Base-by-base conservation (phyloP, 108 stramenopile genomes). In the Hondaea fermentalgiana region DNA sequence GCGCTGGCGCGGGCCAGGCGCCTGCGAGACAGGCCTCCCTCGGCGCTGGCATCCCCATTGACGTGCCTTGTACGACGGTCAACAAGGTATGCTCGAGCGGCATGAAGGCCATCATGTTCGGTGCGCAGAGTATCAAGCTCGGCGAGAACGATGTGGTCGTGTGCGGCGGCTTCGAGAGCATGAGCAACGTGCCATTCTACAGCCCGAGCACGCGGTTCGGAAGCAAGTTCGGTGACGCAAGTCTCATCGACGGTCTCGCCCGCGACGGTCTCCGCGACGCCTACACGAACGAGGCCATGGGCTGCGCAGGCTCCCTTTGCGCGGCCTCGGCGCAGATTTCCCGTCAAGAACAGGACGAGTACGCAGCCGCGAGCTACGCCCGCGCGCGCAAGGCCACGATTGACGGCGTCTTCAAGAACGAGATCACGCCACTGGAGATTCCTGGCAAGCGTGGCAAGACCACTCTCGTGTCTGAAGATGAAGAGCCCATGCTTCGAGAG, bases 61-160 rank as follows among this genome's bases (percentile, higher is more conserved):
- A 44, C 10, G 58, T 91, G 3, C 87, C 90, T 5, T 95, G 93
- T 71, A 96, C 94, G 28, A 96, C 95, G 0, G 89, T 98, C 44
- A 98, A 98, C 92, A 98, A 99, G 91, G 98, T 99, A 16, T 99
- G 99, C 90, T 98, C 98, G 5, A 95, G 94, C 25, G 98, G 98
- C 16, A 97, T 99, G 98, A 99, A 94, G 89, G 90, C 94, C n/a
- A 60, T 91, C 45, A 94, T 92, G 91, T 72, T 93, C 29, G 93
- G 59, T 28, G 90, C 92, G 5, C 92, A 92, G 91, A 59, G 55
- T 71, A 87, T 93, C 49, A 53, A 49, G 58, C 58, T 87, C 57
- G 89, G 89, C 89, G 71, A 89, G 51, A 87, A 69, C 5, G 89
- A 92, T 64, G 95, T 96, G 21, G 91, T 98, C 51, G 89, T 98